Evolutionary conservation across 345 rosid genomes (phyloP).

Genomic region (Cochlearia excelsa): DNA sequence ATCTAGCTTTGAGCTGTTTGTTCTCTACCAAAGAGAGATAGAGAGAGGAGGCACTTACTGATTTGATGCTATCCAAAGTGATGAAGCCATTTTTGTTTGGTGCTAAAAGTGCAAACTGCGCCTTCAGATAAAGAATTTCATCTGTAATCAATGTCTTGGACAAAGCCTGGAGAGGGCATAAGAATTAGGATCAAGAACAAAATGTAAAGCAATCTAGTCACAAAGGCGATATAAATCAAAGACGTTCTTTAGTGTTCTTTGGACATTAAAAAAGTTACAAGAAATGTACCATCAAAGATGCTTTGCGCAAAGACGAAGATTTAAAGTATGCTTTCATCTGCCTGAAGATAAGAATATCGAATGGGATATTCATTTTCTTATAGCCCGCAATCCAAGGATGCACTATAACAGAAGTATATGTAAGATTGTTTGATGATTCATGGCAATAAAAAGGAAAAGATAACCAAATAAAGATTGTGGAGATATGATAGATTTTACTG

Average conservation of each 20-base stretch:
- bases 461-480: constrained; percentile 20
- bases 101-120: constrained; percentile 70
- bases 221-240: not conserved
- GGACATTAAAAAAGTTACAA: not conserved
- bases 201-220: constrained; percentile 1
- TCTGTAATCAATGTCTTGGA: constrained; percentile 71
- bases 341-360: constrained; percentile 69
- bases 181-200: constrained; percentile 6
- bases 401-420: constrained; percentile 43
- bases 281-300: constrained; percentile 72
- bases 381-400: constrained; percentile 82
- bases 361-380: constrained; percentile 55
- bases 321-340: constrained; percentile 75
- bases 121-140: constrained; percentile 60
- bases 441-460: constrained; percentile 7
- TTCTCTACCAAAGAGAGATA: constrained; percentile 7
- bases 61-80: constrained; percentile 61
- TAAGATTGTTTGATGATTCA: constrained; percentile 3
- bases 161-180: constrained; percentile 56
- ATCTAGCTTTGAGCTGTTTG: constrained; percentile 23
- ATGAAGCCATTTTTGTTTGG: constrained; percentile 68
- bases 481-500: constrained; percentile 30
- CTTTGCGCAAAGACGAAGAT: constrained; percentile 83
- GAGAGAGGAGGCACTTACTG: constrained; percentile 39
- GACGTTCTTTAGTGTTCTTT: constrained; percentile 17